Percentiles rank a stretch among this genome's conserved stretches.
Conservation (phyloP, 1,284 basidiomycete genomes). For the Trichosporon sp. region DNA sequence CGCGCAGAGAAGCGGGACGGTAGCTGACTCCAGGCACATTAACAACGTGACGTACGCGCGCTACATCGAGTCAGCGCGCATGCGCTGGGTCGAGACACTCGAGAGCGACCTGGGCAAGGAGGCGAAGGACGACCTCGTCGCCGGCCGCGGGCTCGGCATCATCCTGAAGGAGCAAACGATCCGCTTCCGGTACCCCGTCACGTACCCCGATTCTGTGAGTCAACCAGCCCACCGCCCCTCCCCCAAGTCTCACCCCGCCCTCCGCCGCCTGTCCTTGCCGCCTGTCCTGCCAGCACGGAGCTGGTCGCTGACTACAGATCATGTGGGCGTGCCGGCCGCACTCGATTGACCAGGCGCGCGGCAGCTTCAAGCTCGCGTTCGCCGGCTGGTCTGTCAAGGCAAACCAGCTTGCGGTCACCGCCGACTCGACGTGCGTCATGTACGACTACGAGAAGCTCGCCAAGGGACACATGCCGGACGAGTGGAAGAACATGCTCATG, state of each 20-base stretch:
- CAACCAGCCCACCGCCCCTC: no score
- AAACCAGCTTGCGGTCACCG: conserved; percentile 35
- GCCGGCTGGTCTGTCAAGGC: conserved; percentile 40
- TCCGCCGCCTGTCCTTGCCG: not conserved
- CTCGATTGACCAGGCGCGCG: conserved; percentile 33
- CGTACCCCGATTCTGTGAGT: conserved; percentile 46
- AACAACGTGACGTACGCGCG: conserved; percentile 46
- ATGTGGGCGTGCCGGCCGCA: conserved; percentile 36
- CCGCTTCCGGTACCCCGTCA: conserved; percentile 39
- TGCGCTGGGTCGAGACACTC: conserved; percentile 35
- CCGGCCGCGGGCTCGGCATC: conserved; percentile 34
- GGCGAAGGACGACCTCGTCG: conserved; percentile 14
- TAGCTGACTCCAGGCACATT: conserved; percentile 35
- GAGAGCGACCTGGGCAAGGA: conserved; percentile 28
- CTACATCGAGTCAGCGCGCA: conserved; percentile 44
- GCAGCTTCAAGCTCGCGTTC: conserved; percentile 34
- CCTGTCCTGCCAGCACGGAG: no score
- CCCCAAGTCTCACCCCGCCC: no score
- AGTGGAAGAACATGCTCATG: conserved; percentile 28
- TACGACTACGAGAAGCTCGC: conserved; percentile 42
- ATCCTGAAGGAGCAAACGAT: conserved; percentile 35
- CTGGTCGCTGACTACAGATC: conserved; percentile 27
- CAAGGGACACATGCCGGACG: conserved; percentile 40
- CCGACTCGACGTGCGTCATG: conserved; percentile 37
- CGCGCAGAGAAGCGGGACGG: no score